Base-by-base conservation (phyloP, 352 stramenopile species). In the Globisporangium radiosum region DNA sequence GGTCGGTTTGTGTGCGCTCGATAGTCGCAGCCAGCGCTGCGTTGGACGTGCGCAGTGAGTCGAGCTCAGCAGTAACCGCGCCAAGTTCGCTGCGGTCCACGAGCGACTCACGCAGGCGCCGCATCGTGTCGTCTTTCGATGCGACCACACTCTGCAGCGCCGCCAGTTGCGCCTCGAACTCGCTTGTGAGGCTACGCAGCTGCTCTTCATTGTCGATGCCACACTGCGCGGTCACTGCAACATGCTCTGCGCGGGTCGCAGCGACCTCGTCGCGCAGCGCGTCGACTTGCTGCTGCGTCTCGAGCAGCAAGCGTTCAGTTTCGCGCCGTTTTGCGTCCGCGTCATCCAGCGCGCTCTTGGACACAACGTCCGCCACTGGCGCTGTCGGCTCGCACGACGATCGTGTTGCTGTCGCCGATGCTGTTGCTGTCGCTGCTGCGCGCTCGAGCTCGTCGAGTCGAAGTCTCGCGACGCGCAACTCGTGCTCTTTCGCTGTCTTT, bases 361-460 rank as follows among this genome's bases (percentile, higher is more conserved):
- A 56, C 36, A 69, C 63, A 44, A 67, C 51, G 14, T 64, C 70
- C 5, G 8, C 10, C 40, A 44, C 40, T 11, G 17, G 0, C 17
- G 17, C 17, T 19, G 17, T 19, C 17, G 40, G 40, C 40, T 44
- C 40, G 10, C 40, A 10, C 40, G 40, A 10, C 40, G 40, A 10
- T 19, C 17, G 17, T 19, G 17, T 19, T 19, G 17, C 51, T 2
- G 7, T 33, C 6, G 39, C 19, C 0, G 13, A 5, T 14, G 25
- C 17, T 38, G 38, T n/a, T 8, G 19, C 15, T 15, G 62, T 60
- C 36, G 67, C 59, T 7, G 62, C 65, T 10, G 76, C 72, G 10
- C 72, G 71, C 38, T 92, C 78, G 64, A 88, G 73, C 57, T 88
- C 75, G 36, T 76, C 75, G 37, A 92, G 51, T 59, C 77, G 81